Evolutionary conservation across 768 basidiomycete species (phyloP), one percentile per base, ranked within the genome.

Genomic region (Pisolithus albus): DNA sequence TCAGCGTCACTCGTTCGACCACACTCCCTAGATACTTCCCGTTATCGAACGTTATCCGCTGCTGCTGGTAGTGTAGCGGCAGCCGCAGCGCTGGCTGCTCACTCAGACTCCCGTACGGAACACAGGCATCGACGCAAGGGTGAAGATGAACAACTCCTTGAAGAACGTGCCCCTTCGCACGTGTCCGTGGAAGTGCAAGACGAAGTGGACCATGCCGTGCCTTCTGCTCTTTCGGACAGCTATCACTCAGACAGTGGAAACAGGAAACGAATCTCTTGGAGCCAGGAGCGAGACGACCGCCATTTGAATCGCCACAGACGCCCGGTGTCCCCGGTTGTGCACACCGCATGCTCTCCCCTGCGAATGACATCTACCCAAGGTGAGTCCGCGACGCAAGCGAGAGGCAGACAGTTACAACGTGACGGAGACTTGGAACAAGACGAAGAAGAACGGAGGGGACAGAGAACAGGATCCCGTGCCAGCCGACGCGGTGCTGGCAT

Each of bases 21-120:
- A 49, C 52, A 73, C 24, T 80, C 82, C 1, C 54, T 73, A 30
- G 86, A 84, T 49, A 69, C 79, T 32, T 77, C 79, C 18, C 81
- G 80, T 53, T 88, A 88, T 57, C 86, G 85, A 40, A 79, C 82
- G 0, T 66, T 88, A 46, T 83, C 87, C 0, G 72, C 72, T 4
- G 83, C 83, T 1, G 88, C 86, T 0, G 82, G 84, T 0, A 84
- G 84, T 59, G 81, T 89, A 8, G 85, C 88, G 0, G 76, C 78
- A 0, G 81, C 84, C 0, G 86, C 88, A 0, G 84, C 82, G 2
- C 71, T 87, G 24, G 86, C 78, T 4, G 82, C 84, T 0, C 78
- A 83, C 51, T 75, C 82, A 49, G 83, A 85, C 41, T 72, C 76
- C 50, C 54, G 56, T 32, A 61, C 68, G n/a, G 64, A 67, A 16